Base-by-base conservation (phyloP, 371 early-diverging fungal genomes). In the Dichotomocladium elegans region DNA sequence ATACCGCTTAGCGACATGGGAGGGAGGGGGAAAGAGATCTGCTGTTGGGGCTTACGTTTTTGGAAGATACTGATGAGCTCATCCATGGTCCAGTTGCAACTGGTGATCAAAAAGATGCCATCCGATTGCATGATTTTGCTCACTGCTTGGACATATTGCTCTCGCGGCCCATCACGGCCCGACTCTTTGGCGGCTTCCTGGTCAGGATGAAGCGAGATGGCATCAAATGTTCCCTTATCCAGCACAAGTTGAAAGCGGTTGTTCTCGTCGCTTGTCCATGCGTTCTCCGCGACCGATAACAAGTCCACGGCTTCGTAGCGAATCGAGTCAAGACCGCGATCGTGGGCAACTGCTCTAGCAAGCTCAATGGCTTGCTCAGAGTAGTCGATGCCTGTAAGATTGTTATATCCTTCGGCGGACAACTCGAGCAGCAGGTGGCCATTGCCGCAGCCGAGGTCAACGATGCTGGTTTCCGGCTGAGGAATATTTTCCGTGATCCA, bases 221-320 rank as follows among this genome's bases (percentile, higher is more conserved):
- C 96, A 63, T 95, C 96, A 63, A 88, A 93, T 0, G 96, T 94
- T 21, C 96, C 96, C 63, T 95, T 95, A 64, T 95, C 96, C 53
- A 94, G 47, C 34, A 90, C 77, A 3, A 94, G 63, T 35, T 80
- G 76, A 57, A 83, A 93, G 46, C 17, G 63, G 41, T 58, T 34
- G 0, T 34, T 49, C 19, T 43, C 35, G n/a, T n/a, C n/a, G n/a
- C 24, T 19, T 30, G 59, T 72, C 71, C 66, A 85, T 42, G 65
- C 68, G 12, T 66, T 64, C 4, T 70, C 60, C 9, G 75, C 68
- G 9, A 66, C 57, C 4, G 74, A 63, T 26, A 92, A 57, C 41
- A 91, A 78, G 49, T 93, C 89, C 2, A 83, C 79, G 10, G 79
- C 70, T n/a, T 70, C 58, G 47, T 80, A 87, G 3, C 63, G 45